Percentiles rank a stretch among this genome's conserved stretches.
These are phyloP conservation scores for Epithele typhae DNA, from an alignment of 768 basidiomycete species.

Conservation along the genomic window DNA sequence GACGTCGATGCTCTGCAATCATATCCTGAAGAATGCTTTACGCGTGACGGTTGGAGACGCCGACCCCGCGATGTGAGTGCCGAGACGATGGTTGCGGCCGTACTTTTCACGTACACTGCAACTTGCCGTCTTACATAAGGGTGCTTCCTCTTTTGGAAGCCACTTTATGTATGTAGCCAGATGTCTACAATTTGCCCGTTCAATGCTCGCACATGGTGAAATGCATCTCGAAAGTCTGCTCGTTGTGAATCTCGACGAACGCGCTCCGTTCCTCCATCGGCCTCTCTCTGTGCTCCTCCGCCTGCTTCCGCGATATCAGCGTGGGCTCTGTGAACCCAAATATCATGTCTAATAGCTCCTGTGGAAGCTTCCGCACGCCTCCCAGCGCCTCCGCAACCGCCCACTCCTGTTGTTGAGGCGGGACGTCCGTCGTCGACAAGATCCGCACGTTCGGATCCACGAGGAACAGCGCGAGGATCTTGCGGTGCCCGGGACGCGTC, in stretches of 20 bases:
- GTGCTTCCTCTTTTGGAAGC: too few species aligned
- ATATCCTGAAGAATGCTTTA: too few species aligned
- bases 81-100: not conserved
- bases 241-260: constrained; percentile 7
- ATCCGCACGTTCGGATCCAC: constrained; percentile 30
- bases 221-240: constrained; percentile 2
- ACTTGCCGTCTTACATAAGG: not conserved
- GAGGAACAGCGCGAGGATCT: constrained; percentile 35
- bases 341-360: constrained; percentile 15
- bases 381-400: not conserved
- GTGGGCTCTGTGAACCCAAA: not conserved
- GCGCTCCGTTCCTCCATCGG: constrained; percentile 14
- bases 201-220: constrained; percentile 14
- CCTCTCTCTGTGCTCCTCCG: constrained; percentile 7
- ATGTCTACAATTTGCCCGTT: too few species aligned
- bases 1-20: too few species aligned
- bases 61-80: too few species aligned
- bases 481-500: constrained; percentile 33
- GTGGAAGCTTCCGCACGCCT: constrained; percentile 7
- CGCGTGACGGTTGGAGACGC: too few species aligned
- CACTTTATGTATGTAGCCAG: too few species aligned
- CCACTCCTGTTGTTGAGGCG: constrained; percentile 30
- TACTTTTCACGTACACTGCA: not conserved
- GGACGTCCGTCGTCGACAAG: constrained; percentile 26
- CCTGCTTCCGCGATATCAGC: constrained; percentile 4